A percentile compares a stretch with the other conserved stretches of the same genome.
Evolutionary conservation across 305 asterid species (phyloP).

Genomic region (Fraxinus velutina): DNA sequence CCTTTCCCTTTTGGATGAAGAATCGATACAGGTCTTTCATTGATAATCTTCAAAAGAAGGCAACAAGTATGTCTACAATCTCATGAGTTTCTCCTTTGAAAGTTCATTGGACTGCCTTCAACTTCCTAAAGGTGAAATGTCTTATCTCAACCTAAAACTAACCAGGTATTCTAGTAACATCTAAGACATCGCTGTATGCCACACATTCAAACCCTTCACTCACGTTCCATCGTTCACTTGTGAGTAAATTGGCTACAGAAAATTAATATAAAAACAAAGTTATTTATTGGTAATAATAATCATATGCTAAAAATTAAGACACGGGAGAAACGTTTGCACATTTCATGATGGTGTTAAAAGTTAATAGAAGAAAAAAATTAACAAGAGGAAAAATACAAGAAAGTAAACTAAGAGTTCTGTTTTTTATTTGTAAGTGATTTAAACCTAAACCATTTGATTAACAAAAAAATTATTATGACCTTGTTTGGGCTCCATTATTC

Average conservation of each 20-base stretch:
- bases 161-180: not conserved
- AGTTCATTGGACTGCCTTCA: not conserved
- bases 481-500: not conserved
- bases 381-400: not conserved
- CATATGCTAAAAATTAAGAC: not conserved
- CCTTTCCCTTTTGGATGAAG: not conserved
- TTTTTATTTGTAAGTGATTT: slow-evolving; percentile 3
- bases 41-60: not conserved
- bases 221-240: not conserved
- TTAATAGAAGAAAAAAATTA: not conserved
- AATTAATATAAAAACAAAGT: not conserved
- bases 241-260: not conserved
- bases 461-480: not conserved
- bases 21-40: not conserved
- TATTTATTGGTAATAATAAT: not conserved
- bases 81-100: not conserved
- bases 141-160: not conserved
- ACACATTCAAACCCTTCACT: not conserved
- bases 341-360: not conserved
- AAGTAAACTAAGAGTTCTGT: slow-evolving; percentile 15
- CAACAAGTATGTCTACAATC: not conserved
- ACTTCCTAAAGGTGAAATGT: not conserved
- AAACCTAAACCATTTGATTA: slow-evolving; percentile 20
- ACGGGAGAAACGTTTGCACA: not conserved
- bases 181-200: not conserved